Evolutionary conservation across 345 rosid species (phyloP).

Genomic region (Anastatica hierochuntica): DNA sequence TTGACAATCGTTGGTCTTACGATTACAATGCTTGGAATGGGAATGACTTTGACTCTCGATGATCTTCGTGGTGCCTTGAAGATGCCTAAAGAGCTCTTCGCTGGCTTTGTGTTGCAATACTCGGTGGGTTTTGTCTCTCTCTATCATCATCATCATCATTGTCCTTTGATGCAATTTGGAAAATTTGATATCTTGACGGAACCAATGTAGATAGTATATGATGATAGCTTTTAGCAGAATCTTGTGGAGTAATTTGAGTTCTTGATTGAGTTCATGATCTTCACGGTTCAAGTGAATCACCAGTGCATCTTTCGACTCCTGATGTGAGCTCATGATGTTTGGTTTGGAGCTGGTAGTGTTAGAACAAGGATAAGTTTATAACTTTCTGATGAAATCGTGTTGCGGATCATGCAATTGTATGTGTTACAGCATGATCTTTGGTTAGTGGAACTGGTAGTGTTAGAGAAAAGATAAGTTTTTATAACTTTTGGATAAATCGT

Average conservation of each 20-base stretch:
- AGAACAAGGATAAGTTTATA: neutral
- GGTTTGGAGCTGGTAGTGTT: too few species aligned
- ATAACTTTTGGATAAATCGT: constrained; percentile 2
- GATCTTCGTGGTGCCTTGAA: constrained; percentile 73
- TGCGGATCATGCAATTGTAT: constrained; percentile 84
- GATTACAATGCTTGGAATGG: constrained; percentile 93
- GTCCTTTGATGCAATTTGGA: neutral
- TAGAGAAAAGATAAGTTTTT: neutral
- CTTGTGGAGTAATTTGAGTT: neutral
- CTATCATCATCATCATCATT: neutral
- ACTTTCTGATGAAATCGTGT: constrained; percentile 11
- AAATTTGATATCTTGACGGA: neutral
- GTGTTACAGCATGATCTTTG: too few species aligned
- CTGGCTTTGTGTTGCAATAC: constrained; percentile 75
- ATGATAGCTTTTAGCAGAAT: neutral
- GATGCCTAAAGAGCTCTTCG: constrained; percentile 73
- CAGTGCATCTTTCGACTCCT: too few species aligned
- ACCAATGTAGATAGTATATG: neutral
- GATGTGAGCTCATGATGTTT: neutral
- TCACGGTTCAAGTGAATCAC: too few species aligned
- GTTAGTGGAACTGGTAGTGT: neutral
- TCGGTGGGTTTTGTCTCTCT: constrained; percentile 42
- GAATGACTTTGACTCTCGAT: constrained; percentile 79
- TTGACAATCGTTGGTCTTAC: constrained; percentile 56
- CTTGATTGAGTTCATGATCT: too few species aligned